Percentiles rank a stretch among this genome's conserved stretches.
These are phyloP conservation scores for Hymenoscyphus albidus DNA, from an alignment of 2,329 filamentous ascomycete genomes.

Conservation along the genomic window DNA sequence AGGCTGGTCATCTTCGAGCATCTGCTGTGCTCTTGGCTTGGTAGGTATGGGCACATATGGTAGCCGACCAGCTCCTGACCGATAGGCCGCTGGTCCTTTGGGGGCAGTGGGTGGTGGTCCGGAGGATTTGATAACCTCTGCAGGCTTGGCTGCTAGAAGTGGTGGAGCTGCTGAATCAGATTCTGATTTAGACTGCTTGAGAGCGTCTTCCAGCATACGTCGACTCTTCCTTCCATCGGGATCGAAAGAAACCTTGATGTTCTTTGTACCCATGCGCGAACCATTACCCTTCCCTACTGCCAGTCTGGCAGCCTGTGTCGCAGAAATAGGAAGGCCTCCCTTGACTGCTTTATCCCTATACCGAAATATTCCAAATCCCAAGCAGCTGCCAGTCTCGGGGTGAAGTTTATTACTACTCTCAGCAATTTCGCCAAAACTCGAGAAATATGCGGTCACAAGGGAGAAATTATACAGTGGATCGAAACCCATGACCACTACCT, in stretches of 20 bases:
- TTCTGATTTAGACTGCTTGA: slow-evolving; percentile 44
- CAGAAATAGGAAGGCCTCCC: slow-evolving; percentile 51
- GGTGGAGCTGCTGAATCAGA: slow-evolving; percentile 27
- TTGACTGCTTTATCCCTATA: slow-evolving; percentile 65
- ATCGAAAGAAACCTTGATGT: slow-evolving; percentile 82
- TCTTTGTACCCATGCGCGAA: slow-evolving; percentile 71
- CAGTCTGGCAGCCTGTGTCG: slow-evolving; percentile 74
- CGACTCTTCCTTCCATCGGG: slow-evolving; percentile 80
- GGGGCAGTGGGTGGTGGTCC: slow-evolving; percentile 80
- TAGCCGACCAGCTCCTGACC: slow-evolving; percentile 17
- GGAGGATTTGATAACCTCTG: slow-evolving; percentile 44
- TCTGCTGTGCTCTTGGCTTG: slow-evolving; percentile 46
- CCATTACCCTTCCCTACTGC: slow-evolving; percentile 76
- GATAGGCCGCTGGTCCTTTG: slow-evolving; percentile 59
- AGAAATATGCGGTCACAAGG: slow-evolving; percentile 72
- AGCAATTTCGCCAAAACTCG: slow-evolving; percentile 79
- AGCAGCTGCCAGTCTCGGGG: slow-evolving; percentile 86
- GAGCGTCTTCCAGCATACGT: slow-evolving; percentile 69
- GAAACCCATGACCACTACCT: slow-evolving; percentile 93
- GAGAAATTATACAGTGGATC: slow-evolving; percentile 81
- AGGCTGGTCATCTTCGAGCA: slow-evolving; percentile 55
- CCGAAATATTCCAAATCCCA: slow-evolving; percentile 88
- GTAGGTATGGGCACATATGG: slow-evolving; percentile 34
- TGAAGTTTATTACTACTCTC: slow-evolving; percentile 93
- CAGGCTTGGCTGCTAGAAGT: slow-evolving; percentile 34